Evolutionary conservation across 2,329 filamentous ascomycete species (phyloP), one percentile per base, ranked within the genome.

Genomic region (Coniochaeta sp.): DNA sequence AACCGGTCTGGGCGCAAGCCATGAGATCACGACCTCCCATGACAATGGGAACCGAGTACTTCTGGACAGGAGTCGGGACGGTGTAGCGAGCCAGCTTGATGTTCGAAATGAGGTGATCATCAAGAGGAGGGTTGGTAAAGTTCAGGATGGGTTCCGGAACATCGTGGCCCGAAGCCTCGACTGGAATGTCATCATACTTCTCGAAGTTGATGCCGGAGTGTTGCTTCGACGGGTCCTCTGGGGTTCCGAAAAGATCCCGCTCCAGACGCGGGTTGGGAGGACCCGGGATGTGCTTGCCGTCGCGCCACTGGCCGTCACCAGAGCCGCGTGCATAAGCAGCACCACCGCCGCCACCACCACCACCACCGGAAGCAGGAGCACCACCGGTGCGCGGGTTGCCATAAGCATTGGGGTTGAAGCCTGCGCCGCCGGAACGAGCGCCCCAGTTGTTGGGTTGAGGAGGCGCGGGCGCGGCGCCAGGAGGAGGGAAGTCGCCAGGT

Each of bases 171-270:
- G 93, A 97, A 65, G 95, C 95, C 79, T 98, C 95, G 65, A 99
- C 95, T 59, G 95, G 95, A 67, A 99, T 99, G 76, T 99, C 95
- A 73, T 99, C 95, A 79, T 99, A 99, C 83, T 99, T 99, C 81
- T 96, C 89, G 74, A 99, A 99, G 85, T 99, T 99, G 89, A 99
- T 98, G 77, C 95, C 95, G 36, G 92, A 97, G 71, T 96, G 90
- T 76, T 96, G 90, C 84, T 97, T 98, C 67, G 89, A 87, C 64
- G 93, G 91, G 72, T 98, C 95, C 75, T 98, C 93, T 68, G 88
- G 81, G 57, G 89, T 81, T 71, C 95, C 95, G 74, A 97, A 99
- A 58, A 99, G 89, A 73, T 99, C 95, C 69, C 93, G 93, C 84
- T 99, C 95, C 55, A 96, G 67, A 68, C 93, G 92, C 65, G 88